phyloP scores from a whole-genome alignment of 176 grass and related monocot species.

The Oropetium thomaeum region DNA sequence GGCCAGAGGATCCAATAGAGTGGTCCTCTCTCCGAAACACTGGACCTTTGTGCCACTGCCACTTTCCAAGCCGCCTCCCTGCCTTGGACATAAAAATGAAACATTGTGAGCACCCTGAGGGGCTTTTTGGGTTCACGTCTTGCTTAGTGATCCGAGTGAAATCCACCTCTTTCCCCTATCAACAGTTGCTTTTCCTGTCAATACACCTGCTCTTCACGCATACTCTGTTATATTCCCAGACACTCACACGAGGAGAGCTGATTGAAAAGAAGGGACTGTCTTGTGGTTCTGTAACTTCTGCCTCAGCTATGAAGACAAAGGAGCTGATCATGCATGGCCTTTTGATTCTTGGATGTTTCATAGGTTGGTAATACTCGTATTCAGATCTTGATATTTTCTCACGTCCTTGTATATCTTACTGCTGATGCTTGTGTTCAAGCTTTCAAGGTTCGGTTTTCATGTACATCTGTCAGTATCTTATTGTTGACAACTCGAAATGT shows the following conservation, averaged over 20 bases:
- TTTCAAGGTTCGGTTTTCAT: not conserved
- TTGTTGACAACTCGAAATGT: not conserved
- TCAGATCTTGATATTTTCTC: not conserved
- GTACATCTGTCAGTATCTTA: not conserved
- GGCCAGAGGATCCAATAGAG: not conserved
- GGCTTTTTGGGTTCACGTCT: conserved; percentile 32
- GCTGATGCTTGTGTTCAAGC: not conserved
- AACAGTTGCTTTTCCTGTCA: conserved; percentile 43
- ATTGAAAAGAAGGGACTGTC: conserved; percentile 11
- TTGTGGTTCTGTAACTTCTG: not conserved
- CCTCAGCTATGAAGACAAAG: conserved; percentile 53
- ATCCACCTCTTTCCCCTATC: conserved; percentile 34
- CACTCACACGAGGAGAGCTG: not conserved
- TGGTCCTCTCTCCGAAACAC: conserved; percentile 10
- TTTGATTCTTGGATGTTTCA: conserved; percentile 46
- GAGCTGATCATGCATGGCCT: conserved; percentile 43
- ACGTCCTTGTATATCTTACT: not conserved
- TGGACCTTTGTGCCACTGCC: conserved; percentile 32
- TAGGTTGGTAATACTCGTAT: conserved; percentile 41
- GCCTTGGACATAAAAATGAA: conserved; percentile 38
- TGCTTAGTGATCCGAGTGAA: conserved; percentile 33
- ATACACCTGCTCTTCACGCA: conserved; percentile 29
- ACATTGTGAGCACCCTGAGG: conserved; percentile 8
- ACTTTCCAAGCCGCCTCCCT: conserved; percentile 24
- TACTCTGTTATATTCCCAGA: conserved; percentile 52